Conservation (phyloP, 257 asterid genomes). For the Forsythia viridissima region DNA sequence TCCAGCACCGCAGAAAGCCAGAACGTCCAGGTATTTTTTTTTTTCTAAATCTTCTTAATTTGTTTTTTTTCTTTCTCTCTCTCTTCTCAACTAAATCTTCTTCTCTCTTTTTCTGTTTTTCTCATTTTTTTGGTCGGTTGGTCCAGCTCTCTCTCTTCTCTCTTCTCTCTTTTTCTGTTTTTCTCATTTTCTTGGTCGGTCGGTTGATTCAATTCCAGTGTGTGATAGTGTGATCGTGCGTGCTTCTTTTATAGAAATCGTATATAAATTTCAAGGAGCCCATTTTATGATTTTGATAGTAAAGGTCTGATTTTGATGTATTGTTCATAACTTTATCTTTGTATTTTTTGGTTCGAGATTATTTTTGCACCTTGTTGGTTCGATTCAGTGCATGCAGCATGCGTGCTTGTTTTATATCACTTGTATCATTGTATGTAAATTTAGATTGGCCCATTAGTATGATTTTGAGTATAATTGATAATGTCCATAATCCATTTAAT, state of each 20-base stretch:
- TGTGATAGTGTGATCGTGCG: not conserved
- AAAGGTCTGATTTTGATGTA: not conserved
- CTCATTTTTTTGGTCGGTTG: too few species aligned
- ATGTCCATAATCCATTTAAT: too few species aligned
- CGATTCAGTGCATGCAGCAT: not conserved
- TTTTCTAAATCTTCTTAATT: too few species aligned
- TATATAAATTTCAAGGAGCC: not conserved
- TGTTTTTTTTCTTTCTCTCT: too few species aligned
- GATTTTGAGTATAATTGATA: constrained; percentile 9
- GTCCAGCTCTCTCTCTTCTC: too few species aligned
- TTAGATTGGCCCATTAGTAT: not conserved
- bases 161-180: too few species aligned
- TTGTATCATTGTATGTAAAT: not conserved
- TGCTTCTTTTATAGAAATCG: not conserved
- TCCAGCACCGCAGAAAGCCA: too few species aligned
- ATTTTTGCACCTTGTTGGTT: not conserved
- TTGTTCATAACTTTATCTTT: not conserved
- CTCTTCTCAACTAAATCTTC: too few species aligned
- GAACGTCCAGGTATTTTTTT: too few species aligned
- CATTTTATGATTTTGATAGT: not conserved
- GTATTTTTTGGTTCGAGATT: not conserved
- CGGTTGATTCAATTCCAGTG: not conserved
- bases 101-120: too few species aligned
- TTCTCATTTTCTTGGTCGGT: too few species aligned
- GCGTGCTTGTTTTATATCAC: not conserved